Evolutionary conservation across 1,284 basidiomycete genomes (phyloP).

Genomic region (Stygiomarasmius scandens): DNA sequence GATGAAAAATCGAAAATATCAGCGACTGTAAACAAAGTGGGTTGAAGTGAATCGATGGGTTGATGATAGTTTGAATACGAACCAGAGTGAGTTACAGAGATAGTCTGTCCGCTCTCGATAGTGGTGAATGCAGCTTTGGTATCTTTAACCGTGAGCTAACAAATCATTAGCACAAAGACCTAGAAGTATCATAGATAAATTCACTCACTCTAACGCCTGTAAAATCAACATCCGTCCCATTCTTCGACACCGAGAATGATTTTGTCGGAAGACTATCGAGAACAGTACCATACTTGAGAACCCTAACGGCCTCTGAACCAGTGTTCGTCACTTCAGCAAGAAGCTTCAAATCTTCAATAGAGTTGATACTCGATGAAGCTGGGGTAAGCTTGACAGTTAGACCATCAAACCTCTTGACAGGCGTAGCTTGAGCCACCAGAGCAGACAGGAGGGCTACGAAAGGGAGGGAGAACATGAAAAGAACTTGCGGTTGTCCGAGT

Average conservation of each 20-base stretch:
- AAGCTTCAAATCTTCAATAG: conserved; percentile 39
- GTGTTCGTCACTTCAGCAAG: conserved; percentile 42
- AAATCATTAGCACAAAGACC: not conserved
- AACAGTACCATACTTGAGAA: conserved; percentile 46
- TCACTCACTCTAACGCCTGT: conserved; percentile 42
- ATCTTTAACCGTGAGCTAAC: not conserved
- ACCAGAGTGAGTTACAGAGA: not conserved
- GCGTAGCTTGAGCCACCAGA: conserved; percentile 31
- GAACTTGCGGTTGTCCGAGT: not conserved
- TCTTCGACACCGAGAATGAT: conserved; percentile 46
- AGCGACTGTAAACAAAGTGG: conserved; percentile 7
- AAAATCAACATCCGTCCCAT: conserved; percentile 40
- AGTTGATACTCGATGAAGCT: conserved; percentile 34
- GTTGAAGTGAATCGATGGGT: not conserved
- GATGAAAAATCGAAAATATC: conserved; percentile 16
- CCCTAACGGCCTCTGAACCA: conserved; percentile 38
- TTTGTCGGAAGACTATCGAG: conserved; percentile 47
- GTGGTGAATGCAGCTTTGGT: not conserved
- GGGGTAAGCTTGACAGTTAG: conserved; percentile 35
- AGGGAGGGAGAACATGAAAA: conserved; percentile 15
- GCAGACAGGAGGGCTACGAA: conserved; percentile 31
- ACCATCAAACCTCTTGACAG: conserved; percentile 32
- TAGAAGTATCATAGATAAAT: not conserved
- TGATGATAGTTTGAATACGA: too few relatives aligned
- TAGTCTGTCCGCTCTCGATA: not conserved